A percentile compares a stretch with the other conserved stretches of the same genome.
Evolutionary conservation across 331 rosid species (phyloP).

Genomic region (Acacia concinna): DNA sequence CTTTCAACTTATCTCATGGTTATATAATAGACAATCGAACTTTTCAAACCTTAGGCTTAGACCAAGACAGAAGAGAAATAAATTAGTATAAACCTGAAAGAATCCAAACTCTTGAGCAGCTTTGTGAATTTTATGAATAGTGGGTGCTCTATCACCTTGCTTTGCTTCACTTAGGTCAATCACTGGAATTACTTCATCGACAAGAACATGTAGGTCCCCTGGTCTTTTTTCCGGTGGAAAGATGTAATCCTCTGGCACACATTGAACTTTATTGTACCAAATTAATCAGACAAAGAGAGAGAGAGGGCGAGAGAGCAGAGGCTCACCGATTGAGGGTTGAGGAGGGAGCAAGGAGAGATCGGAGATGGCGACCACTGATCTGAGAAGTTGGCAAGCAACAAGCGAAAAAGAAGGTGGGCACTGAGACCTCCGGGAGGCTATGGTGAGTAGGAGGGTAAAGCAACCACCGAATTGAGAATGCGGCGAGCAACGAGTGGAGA

Average conservation of each 20-base stretch:
- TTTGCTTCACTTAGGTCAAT: neutral
- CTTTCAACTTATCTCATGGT: neutral
- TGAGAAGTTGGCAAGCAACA: too few relatives aligned
- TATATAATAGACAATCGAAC: neutral
- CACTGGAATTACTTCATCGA: neutral
- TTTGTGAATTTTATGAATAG: neutral
- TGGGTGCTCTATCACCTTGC: neutral
- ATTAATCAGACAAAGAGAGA: too few relatives aligned
- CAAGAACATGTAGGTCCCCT: neutral
- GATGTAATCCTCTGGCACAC: neutral
- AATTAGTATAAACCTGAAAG: neutral
- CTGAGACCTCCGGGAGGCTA: too few relatives aligned
- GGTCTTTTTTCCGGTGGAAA: conserved; percentile 1
- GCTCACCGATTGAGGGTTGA: too few relatives aligned
- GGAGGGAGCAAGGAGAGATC: too few relatives aligned
- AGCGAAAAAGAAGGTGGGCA: too few relatives aligned
- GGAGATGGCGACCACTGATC: too few relatives aligned
- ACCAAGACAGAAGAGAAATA: neutral
- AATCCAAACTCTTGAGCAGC: conserved; percentile 11
- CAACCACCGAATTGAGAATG: too few relatives aligned
- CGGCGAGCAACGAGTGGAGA: too few relatives aligned
- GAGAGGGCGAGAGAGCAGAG: too few relatives aligned
- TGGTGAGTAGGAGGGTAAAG: too few relatives aligned
- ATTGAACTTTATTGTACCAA: neutral
- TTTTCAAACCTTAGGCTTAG: neutral